Conservation (phyloP, 1,284 basidiomycete species). For the Filobasidium uniguttulatum region DNA sequence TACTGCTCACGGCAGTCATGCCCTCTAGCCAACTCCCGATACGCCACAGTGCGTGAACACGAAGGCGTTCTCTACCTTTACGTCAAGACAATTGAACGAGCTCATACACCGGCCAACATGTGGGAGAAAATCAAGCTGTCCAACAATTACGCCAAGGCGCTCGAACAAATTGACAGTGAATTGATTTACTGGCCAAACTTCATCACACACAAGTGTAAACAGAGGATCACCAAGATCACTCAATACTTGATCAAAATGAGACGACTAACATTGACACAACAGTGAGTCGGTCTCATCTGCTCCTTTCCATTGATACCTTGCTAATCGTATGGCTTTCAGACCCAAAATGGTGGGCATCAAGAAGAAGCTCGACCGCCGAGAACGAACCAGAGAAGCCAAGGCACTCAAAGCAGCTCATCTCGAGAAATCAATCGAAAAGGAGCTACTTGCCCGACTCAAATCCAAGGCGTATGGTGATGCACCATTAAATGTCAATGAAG, state of each 20-base stretch:
- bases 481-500: constrained; percentile 95
- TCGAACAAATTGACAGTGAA: constrained; percentile 90
- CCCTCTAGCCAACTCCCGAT: constrained; percentile 89
- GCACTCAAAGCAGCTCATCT: constrained; percentile 87
- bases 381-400: constrained; percentile 84
- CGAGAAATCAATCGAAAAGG: constrained; percentile 89
- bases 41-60: constrained; percentile 91
- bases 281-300: constrained; percentile 45
- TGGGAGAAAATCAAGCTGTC: constrained; percentile 93
- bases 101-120: constrained; percentile 88
- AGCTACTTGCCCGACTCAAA: constrained; percentile 86
- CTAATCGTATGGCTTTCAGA: constrained; percentile 38
- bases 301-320: background rate
- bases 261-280: constrained; percentile 70
- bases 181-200: constrained; percentile 97
- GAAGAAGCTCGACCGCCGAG: constrained; percentile 93
- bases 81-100: constrained; percentile 94
- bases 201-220: constrained; percentile 96
- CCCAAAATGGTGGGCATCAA: constrained; percentile 89
- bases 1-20: constrained; percentile 92
- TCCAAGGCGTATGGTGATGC: constrained; percentile 95
- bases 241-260: constrained; percentile 99
- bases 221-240: constrained; percentile 95
- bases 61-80: constrained; percentile 92
- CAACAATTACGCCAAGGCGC: constrained; percentile 84